Evolutionary conservation across 2,329 filamentous ascomycete species (phyloP), one percentile per base, ranked within the genome.

Genomic region (Ceratocystis colombiana): DNA sequence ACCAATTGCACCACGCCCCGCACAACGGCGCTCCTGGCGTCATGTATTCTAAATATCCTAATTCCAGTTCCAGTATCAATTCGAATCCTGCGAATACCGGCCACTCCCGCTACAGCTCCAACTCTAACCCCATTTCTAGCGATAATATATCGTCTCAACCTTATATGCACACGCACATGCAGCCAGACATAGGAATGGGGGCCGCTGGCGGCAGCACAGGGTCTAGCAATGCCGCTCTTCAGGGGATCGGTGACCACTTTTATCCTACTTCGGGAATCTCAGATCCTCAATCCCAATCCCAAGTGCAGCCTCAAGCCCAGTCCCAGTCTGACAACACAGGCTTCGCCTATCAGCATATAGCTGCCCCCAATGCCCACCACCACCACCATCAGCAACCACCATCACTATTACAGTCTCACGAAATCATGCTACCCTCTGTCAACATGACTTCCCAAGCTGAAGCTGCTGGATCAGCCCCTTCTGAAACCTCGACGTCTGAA

Each of bases 401-500:
- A 22, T 5, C 28, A 46, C 20, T 7, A 28, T n/a, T 22, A n/a
- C 55, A 59, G 37, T 4, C 30, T 45, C 33, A 33, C 28, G 61
- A 25, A 6, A 55, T 61, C 12, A 55, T 63, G 30, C 55, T 17
- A 22, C 61, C 65, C 8, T 59, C 66, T 50, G 20, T 12, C 46
- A 61, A 48, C n/a, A 33, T 45, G 22, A 10, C 30, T 10, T 45
- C 45, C 8, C 59, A 62, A 22, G 28, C 20, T 53, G 63, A 55
- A 10, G n/a, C 37, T 1, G 6, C 5, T 37, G 37, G 20, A 15
- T 28, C 59, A 41, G 33, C 17, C 33, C 20, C 46, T 55, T 33
- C 65, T 48, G 59, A 67, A n/a, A 46, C n/a, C 12, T 5, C 53
- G 37, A 33, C 25, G 6, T 30, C 30, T 20, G 22, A 30, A 5